phyloP scores from a whole-genome alignment of 495 filamentous ascomycete species.

The Neurospora cerealis region DNA sequence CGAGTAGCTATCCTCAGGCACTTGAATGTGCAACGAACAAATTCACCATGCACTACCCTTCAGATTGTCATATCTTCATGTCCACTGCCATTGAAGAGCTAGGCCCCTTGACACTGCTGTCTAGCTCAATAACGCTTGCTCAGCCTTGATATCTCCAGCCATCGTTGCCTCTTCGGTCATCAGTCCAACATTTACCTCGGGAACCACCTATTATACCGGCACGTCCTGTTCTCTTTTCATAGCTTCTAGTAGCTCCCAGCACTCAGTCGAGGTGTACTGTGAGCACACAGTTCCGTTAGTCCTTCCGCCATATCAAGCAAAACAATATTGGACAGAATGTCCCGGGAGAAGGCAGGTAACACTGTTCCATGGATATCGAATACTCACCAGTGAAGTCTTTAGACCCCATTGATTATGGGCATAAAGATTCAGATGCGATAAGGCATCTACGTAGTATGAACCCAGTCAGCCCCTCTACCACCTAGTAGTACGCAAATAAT shows the following conservation, averaged over 20 bases:
- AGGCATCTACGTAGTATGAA: not conserved
- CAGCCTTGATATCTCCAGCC: not conserved
- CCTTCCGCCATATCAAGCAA: not conserved
- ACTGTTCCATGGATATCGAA: not conserved
- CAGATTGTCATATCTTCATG: not conserved
- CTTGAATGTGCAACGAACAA: not conserved
- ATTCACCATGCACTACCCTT: not conserved
- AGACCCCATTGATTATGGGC: not conserved
- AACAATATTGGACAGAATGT: not conserved
- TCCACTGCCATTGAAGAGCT: not conserved
- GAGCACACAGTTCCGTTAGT: not conserved
- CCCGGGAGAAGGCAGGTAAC: not conserved
- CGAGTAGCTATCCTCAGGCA: not conserved
- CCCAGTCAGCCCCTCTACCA: not conserved
- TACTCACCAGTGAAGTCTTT: not conserved
- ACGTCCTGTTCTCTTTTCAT: not conserved
- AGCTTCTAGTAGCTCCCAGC: not conserved
- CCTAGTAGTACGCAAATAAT: not conserved
- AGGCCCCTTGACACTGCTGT: not conserved
- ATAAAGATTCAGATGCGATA: not conserved
- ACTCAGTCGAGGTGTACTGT: not conserved
- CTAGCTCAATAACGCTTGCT: not conserved
- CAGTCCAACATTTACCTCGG: not conserved
- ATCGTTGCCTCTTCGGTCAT: not conserved
- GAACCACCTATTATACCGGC: not conserved